phyloP scores from a whole-genome alignment of 768 basidiomycete genomes.

The Sistotremastrum niveocremeum region DNA sequence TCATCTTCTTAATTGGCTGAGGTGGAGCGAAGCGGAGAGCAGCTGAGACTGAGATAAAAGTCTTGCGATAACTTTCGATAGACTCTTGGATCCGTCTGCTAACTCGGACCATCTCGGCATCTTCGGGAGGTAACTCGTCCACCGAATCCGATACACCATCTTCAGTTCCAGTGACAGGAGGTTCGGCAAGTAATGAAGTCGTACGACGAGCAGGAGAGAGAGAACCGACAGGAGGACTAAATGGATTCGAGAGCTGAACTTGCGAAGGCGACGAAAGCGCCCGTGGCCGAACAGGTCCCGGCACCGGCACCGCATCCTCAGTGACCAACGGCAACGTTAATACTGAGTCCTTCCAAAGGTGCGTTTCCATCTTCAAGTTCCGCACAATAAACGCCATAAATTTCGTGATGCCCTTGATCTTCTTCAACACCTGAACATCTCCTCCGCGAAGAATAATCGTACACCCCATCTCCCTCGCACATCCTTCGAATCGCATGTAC shows the following conservation, averaged over 20 bases:
- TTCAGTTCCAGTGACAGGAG: slow-evolving; percentile 14
- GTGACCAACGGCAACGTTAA: slow-evolving; percentile 60
- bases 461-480: slow-evolving; percentile 83
- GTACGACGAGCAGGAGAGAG: slow-evolving; percentile 10
- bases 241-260: neutral
- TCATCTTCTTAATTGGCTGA: slow-evolving; percentile 77
- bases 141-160: slow-evolving; percentile 23
- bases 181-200: slow-evolving; percentile 1
- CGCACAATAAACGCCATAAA: slow-evolving; percentile 89
- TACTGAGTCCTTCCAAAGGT: slow-evolving; percentile 84
- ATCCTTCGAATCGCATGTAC: slow-evolving; percentile 97
- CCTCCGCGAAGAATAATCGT: slow-evolving; percentile 88
- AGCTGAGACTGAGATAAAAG: slow-evolving; percentile 88
- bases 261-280: slow-evolving; percentile 6
- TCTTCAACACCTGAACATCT: slow-evolving; percentile 62
- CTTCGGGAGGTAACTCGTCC: slow-evolving; percentile 44
- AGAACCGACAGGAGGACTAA: slow-evolving; percentile 8
- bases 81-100: slow-evolving; percentile 70
- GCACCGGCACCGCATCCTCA: slow-evolving; percentile 46
- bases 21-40: slow-evolving; percentile 89
- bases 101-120: slow-evolving; percentile 53
- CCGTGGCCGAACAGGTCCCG: neutral
- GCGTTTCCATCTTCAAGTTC: slow-evolving; percentile 87
- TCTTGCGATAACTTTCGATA: slow-evolving; percentile 70
- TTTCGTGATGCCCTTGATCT: slow-evolving; percentile 84